Evolutionary conservation across 371 early-diverging fungal species (phyloP), one percentile per base, ranked within the genome.

Genomic region (Furculomyces boomerangus): DNA sequence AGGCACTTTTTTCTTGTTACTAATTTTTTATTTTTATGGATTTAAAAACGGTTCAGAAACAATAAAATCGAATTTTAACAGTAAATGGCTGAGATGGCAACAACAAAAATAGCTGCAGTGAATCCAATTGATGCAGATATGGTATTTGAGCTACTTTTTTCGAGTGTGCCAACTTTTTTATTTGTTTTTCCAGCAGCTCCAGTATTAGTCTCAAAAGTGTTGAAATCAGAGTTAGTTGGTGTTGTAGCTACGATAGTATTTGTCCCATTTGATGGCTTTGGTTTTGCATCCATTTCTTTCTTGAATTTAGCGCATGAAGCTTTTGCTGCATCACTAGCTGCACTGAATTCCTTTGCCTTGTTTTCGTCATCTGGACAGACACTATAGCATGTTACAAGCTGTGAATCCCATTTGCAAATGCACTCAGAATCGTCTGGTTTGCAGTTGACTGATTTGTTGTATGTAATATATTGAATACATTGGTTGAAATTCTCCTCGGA

Each of bases 341-440:
- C 25, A 32, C 31, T 35, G 30, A 37, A 22, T 18, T 30, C 2
- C n/a, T 35, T 32, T 18, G 5, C 14, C 8, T 32, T 51, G 14
- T 8, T 20, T 18, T 28, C 31, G 37, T 51, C 52, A 18, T 35
- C 52, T 28, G 30, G 7, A 24, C 52, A 51, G 3, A 51, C 26
- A 14, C 25, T 51, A 32, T 13, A 51, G 52, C 52, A 51, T 2
- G 52, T 32, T 3, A 30, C 52, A 8, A 51, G n/a, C 39, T 51
- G 52, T n/a, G 35, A 25, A 20, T 51, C 31, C 52, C 52, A 51
- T 3, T 28, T 32, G 24, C 52, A 51, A 14, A 51, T 25, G 24
- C 52, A 51, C 30, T 51, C 52, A 26, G 8, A 35, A 51, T 51
- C 52, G 10, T 13, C 25, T 8, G 8, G 8, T 51, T 51, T 51